phyloP scores from a whole-genome alignment of 768 basidiomycete species.

The Chiua virens region DNA sequence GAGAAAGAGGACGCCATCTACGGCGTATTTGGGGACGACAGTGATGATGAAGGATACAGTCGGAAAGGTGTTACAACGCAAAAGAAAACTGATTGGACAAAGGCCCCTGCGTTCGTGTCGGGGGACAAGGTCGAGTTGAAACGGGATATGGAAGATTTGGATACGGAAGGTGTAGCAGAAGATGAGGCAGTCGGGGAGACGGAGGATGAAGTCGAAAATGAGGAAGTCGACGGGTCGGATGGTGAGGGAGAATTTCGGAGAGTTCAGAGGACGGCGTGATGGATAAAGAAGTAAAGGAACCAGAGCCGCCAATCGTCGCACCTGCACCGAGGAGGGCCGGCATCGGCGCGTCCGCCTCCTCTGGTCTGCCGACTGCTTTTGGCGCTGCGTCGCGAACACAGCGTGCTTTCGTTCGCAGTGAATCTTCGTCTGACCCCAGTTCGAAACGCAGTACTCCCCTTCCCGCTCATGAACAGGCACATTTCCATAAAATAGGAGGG shows the following conservation, averaged over 20 bases:
- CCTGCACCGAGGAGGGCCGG: constrained; percentile 20
- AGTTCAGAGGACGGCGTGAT: constrained; percentile 34
- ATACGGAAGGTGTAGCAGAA: constrained; percentile 35
- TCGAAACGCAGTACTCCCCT: constrained; percentile 51
- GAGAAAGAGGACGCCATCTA: constrained; percentile 75
- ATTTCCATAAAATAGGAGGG: constrained; percentile 77
- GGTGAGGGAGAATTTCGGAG: constrained; percentile 35
- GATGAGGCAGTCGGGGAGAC: constrained; percentile 37
- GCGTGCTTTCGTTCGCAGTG: constrained; percentile 57
- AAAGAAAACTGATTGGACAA: constrained; percentile 66
- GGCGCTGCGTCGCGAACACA: constrained; percentile 39
- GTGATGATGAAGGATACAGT: constrained; percentile 55
- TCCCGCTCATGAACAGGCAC: constrained; percentile 64
- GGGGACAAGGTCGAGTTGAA: constrained; percentile 44
- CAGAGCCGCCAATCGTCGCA: constrained; percentile 31
- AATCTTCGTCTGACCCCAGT: constrained; percentile 38
- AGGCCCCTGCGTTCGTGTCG: constrained; percentile 74
- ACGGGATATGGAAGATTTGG: constrained; percentile 43
- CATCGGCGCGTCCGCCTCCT: constrained; percentile 24
- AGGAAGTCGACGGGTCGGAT: constrained; percentile 36
- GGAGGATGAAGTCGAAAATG: constrained; percentile 36
- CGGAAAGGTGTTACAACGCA: constrained; percentile 24
- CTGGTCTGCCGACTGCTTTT: constrained; percentile 37
- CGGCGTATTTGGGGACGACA: constrained; percentile 72
- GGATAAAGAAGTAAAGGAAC: constrained; percentile 35